Base-by-base conservation (phyloP, 192 early-diverging fungal species). In the Coemansia asiatica region DNA sequence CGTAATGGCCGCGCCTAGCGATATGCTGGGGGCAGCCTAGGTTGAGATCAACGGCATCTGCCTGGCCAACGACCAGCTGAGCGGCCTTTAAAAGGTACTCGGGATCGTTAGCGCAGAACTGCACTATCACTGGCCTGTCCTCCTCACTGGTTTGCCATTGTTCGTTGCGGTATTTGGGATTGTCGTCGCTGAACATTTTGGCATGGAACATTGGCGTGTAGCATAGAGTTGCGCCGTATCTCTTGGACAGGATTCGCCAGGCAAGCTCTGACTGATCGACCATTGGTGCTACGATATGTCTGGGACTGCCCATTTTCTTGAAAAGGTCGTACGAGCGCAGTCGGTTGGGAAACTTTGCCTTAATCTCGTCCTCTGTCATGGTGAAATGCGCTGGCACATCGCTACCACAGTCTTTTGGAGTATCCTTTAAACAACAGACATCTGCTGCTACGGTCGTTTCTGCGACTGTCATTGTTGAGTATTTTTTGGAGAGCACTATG, bases 201-300 rank as follows among this genome's bases (percentile, higher is more conserved):
- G 96, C 94, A 63, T 99, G 92, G 71, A 98, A 91, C 97, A 98
- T 98, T 50, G 97, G 97, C 12, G 97, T 98, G 76, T 94, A 98
- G 80, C 94, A 96, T 6, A 98, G 79, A 0, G 96, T 74, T 2
- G 94, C 90, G 46, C 84, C 87, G 71, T 98, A 93, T 6, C 92
- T 88, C 48, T 91, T 85, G 6, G 90, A 91, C 29, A 99, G 88
- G 8, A 96, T 85, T 35, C 97, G 84, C 96, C 96, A 99, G 2
- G 97, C 91, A 31, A 93, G 84, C 61, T 99, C 97, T 0, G 92
- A 94, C 74, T 97, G 94, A 68, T 96, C 95, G 10, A 98, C 97
- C 97, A 98, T 98, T 2, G 96, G 96, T 0, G 92, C 96, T 2
- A 97, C 89, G 31, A 98, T 83, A 69, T 87, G 79, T 61, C 87